A percentile compares a stretch with the other conserved stretches of the same genome.
Conservation (phyloP, 2,329 filamentous ascomycete genomes). For the Paracamarosporium sp. region DNA sequence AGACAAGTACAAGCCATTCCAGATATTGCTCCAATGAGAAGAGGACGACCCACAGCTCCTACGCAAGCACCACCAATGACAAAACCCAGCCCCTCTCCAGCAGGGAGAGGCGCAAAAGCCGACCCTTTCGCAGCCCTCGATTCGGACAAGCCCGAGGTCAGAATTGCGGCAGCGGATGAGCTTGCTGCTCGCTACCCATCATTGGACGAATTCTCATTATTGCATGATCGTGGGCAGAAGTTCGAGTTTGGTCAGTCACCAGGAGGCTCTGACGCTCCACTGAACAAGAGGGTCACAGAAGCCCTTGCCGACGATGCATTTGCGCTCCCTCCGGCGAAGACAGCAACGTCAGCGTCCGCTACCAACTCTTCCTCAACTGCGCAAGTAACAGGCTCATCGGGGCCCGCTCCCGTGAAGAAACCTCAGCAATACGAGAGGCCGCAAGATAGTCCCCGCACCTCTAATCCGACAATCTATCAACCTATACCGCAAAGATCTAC, state of each 20-base stretch:
- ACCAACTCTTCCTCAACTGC: constrained; percentile 37
- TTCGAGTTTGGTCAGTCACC: constrained; percentile 74
- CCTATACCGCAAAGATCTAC: constrained; percentile 57
- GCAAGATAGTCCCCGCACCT: constrained; percentile 31
- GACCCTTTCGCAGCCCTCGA: constrained; percentile 95
- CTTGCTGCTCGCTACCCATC: constrained; percentile 86
- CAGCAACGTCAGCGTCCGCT: constrained; percentile 35
- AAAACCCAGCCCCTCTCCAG: constrained; percentile 72
- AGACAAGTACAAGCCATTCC: constrained; percentile 77
- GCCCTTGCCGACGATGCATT: constrained; percentile 88
- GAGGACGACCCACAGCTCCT: constrained; percentile 73
- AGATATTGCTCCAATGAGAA: constrained; percentile 91
- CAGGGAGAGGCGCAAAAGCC: constrained; percentile 70
- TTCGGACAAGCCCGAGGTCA: constrained; percentile 60
- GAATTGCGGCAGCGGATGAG: constrained; percentile 71
- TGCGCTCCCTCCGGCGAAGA: constrained; percentile 52
- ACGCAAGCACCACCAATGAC: constrained; percentile 50
- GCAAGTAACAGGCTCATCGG: constrained; percentile 37
- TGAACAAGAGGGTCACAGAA: constrained; percentile 74
- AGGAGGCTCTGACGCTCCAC: constrained; percentile 51
- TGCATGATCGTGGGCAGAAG: constrained; percentile 82
- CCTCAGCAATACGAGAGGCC: constrained; percentile 26
- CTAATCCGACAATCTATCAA: constrained; percentile 46
- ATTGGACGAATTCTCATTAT: constrained; percentile 87
- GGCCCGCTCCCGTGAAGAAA: constrained; percentile 41